A percentile compares a stretch with the other conserved stretches of the same genome.
Evolutionary conservation across 768 basidiomycete genomes (phyloP).

Genomic region (Hericium erinaceus): DNA sequence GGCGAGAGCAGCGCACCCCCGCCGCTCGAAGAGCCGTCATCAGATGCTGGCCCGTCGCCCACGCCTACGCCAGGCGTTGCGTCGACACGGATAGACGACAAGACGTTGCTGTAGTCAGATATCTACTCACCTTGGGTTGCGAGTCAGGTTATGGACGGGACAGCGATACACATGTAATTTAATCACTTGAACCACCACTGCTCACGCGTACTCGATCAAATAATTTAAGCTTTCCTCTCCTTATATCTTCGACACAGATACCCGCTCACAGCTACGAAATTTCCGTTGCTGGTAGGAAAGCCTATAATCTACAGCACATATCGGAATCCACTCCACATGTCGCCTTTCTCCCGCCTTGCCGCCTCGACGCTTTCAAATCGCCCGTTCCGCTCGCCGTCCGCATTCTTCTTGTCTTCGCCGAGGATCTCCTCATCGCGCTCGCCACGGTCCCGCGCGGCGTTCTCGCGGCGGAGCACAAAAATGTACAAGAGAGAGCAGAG

Average conservation of each 20-base stretch:
- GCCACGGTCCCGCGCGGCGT: slow-evolving; percentile 52
- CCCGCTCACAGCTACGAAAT: background rate
- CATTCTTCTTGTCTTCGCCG: slow-evolving; percentile 34
- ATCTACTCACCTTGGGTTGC: too few species aligned
- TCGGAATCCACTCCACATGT: slow-evolving; percentile 70
- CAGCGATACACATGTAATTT: background rate
- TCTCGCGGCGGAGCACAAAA: slow-evolving; percentile 45
- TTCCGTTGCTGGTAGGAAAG: background rate
- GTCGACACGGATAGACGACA: slow-evolving; percentile 30
- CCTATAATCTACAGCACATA: slow-evolving; percentile 37
- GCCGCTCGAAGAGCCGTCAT: slow-evolving; percentile 36
- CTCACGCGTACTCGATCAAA: background rate
- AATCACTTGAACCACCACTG: slow-evolving; percentile 4
- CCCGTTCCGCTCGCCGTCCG: slow-evolving; percentile 35
- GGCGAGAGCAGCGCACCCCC: slow-evolving; percentile 54
- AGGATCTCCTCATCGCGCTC: slow-evolving; percentile 60
- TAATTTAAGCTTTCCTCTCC: background rate
- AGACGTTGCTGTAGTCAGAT: slow-evolving; percentile 3
- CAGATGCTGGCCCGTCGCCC: slow-evolving; percentile 24
- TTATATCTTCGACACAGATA: background rate
- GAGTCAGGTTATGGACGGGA: background rate
- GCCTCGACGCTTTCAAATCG: slow-evolving; percentile 42
- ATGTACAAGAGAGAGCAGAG: slow-evolving; percentile 40
- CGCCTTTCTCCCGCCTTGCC: slow-evolving; percentile 55
- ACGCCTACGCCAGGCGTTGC: slow-evolving; percentile 40